Evolutionary conservation across 805 yeast species (phyloP), one percentile per base, ranked within the genome.

Genomic region (Wickerhamiella galacta): DNA sequence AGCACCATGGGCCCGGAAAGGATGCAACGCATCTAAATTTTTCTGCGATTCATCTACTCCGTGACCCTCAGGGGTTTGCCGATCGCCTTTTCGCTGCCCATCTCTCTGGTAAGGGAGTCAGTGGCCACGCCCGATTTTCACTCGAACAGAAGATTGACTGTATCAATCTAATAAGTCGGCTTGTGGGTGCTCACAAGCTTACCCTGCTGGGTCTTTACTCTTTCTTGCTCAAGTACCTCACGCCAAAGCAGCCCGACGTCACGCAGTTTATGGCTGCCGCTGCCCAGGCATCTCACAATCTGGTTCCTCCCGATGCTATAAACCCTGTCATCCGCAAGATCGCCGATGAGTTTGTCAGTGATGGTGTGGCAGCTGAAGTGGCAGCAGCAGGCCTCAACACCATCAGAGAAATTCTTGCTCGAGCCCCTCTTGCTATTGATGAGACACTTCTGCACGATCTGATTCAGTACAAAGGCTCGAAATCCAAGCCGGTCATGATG

Each of bases 31-130:
- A 72, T 45, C 65, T 90, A 46, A 90, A 90, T 52, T 90, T 90
- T 59, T 76, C 93, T 32, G 99, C 98, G 21, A 75, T 90, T 34
- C 99, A 90, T 56, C 59, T 90, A 37, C 64, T 90, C 34, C 71
- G 95, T 53, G 98, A 90, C 52, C 98, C 99, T 7, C 99, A 90
- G 54, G 94, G 94, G 4, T 90, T 90, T 58, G 94, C 96, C 6
- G 98, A 90, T 43, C 68, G 63, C 38, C 60, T 90, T 35, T 90
- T 73, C 48, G 66, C 69, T 19, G 68, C 62, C 28, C 93, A 83
- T 49, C 58, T 87, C 38, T 28, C 36, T n/a, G 30, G 35, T 11
- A 37, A 37, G 6, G 38, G 36, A 9, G 66, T 75, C 31, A 70
- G 77, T 26, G 72, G 67, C 38, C 61, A 72, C 15, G 75, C 75